Percentiles rank a stretch among this genome's conserved stretches.
These are phyloP conservation scores for Geosmithia morbida DNA, from an alignment of 2,329 filamentous ascomycete species.

Conservation along the genomic window DNA sequence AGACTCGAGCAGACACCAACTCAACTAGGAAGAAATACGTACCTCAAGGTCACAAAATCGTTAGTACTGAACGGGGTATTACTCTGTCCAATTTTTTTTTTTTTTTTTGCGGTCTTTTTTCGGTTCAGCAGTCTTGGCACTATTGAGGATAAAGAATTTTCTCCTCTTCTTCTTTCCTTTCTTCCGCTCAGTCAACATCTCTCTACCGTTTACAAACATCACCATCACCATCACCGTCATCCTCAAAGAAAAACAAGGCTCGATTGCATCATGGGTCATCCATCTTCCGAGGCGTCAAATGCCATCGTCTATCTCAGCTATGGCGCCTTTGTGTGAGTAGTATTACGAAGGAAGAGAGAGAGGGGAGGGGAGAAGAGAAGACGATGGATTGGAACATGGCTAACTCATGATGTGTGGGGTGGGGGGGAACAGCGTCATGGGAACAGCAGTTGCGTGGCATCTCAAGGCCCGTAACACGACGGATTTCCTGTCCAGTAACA, in stretches of 20 bases:
- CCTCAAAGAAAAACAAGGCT: background rate
- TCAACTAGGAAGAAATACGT: too few relatives aligned
- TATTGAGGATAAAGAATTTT: too few relatives aligned
- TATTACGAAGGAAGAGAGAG: background rate
- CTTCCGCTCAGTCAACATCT: background rate
- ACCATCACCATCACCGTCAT: too few relatives aligned
- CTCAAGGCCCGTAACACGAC: conserved; percentile 50
- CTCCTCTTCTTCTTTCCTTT: background rate
- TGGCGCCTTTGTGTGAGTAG: conserved; percentile 56
- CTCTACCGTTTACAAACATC: background rate
- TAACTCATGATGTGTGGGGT: background rate
- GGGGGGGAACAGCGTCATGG: conserved; percentile 43
- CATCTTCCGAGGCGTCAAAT: conserved; percentile 64
- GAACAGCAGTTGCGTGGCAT: conserved; percentile 42
- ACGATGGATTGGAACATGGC: conserved; percentile 1
- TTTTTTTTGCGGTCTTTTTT: too few relatives aligned
- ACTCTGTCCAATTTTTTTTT: too few relatives aligned
- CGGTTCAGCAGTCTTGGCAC: too few relatives aligned
- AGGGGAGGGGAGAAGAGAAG: background rate
- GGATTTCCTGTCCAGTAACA: conserved; percentile 61
- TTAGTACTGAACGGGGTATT: too few relatives aligned
- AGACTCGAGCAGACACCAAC: too few relatives aligned
- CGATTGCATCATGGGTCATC: conserved; percentile 49
- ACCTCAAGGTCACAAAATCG: too few relatives aligned
- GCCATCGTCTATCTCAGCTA: conserved; percentile 74